Base-by-base conservation (phyloP, 208 protist genomes). In the Trypanosoma avium region DNA sequence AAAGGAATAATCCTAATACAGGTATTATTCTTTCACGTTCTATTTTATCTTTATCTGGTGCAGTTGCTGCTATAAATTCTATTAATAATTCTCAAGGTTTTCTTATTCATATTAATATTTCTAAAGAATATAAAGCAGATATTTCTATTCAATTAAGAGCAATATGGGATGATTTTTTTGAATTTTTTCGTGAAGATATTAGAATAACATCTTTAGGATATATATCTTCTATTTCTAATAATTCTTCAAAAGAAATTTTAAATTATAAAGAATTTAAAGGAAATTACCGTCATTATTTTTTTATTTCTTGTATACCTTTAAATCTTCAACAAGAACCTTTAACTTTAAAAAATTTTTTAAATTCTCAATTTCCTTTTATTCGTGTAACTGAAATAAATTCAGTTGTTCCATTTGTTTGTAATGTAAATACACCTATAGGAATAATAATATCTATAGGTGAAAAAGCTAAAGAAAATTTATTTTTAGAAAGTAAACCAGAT, bases 211-310 rank as follows among this genome's bases (percentile, higher is more conserved):
- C 70, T 1, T 63, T 92, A 5, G 82, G 81, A 21, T 91, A 92
- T 57, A 77, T 75, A n/a, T n/a, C n/a, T n/a, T n/a, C n/a, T n/a
- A n/a, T n/a, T n/a, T n/a, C n/a, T n/a, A n/a, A n/a, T 55, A 58
- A 67, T 1, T 88, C 81, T 42, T 21, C 60, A 76, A 46, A 71
- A 79, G 13, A 83, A 77, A 17, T 46, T 65, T 30, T 42, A 63
- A 26, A 21, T 32, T 1, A 43, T 24, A 56, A 36, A 47, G 8
- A 61, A 43, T 19, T 75, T 47, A n/a, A 19, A 7, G 79, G 79
- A 7, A 81, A 75, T 4, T 86, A 81, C 65, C 55, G 78, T 0
- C 85, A 92, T 56, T 84, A 85, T 67, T 92, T 92, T 76, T 94
- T 89, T 67, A 67, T 75, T 15, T 79, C 76, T 3, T 85, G 60